Conservation (phyloP, 352 stramenopile genomes). For the Phytophthora pisi region DNA sequence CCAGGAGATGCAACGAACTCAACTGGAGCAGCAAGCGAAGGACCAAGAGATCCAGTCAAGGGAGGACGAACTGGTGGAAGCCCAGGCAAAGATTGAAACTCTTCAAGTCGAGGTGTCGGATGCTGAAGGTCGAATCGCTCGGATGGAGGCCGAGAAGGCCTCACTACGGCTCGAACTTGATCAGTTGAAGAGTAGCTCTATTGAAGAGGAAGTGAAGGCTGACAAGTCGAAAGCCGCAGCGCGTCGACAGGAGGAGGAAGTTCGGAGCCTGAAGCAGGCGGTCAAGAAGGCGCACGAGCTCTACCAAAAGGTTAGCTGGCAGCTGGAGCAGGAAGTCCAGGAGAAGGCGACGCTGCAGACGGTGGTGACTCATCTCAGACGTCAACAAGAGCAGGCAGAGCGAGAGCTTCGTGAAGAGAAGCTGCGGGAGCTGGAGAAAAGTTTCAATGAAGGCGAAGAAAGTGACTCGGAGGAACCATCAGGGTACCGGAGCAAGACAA, state of each 20-base stretch:
- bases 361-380: constrained; percentile 43
- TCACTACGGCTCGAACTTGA: constrained; percentile 41
- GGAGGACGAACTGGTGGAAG: constrained; percentile 37
- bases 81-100: constrained; percentile 30
- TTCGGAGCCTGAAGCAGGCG: constrained; percentile 59
- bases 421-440: constrained; percentile 48
- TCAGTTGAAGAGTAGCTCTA: constrained; percentile 35
- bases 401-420: constrained; percentile 48
- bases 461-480: constrained; percentile 9
- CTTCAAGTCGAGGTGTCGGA: constrained; percentile 27
- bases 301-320: constrained; percentile 58
- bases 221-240: constrained; percentile 44
- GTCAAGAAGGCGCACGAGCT: constrained; percentile 65
- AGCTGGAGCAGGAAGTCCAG: constrained; percentile 59
- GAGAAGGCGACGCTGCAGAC: constrained; percentile 53
- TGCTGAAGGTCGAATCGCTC: constrained; percentile 24
- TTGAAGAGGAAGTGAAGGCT: constrained; percentile 62
- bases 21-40: constrained; percentile 36
- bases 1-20: constrained; percentile 15
- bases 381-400: constrained; percentile 48
- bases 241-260: constrained; percentile 59
- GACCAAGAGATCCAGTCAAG: constrained; percentile 26
- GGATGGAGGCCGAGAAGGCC: constrained; percentile 42
- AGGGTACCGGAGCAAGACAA: not conserved
- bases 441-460: constrained; percentile 32